phyloP scores from a whole-genome alignment of 345 rosid species.

The Hibiscus tridactylites region DNA sequence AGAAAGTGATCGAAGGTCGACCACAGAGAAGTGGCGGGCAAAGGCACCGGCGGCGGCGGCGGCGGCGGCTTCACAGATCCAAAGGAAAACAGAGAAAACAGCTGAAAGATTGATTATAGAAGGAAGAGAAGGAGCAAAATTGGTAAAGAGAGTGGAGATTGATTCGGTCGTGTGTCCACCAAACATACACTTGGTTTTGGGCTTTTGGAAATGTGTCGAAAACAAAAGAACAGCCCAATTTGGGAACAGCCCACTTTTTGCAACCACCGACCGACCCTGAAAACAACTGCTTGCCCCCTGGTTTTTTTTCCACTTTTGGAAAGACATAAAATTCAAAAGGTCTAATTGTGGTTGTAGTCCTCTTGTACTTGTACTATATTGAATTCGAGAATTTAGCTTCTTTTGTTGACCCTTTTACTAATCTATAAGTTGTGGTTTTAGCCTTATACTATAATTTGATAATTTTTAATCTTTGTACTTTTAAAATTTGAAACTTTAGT shows the following conservation, averaged over 20 bases:
- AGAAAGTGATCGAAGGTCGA: neutral
- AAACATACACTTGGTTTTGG: neutral
- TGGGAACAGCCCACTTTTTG: no score
- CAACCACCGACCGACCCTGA: neutral
- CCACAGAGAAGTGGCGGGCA: neutral
- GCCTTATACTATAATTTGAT: no score
- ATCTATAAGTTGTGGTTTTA: no score
- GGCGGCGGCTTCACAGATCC: conserved; percentile 7
- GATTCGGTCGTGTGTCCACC: neutral
- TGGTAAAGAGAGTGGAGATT: neutral
- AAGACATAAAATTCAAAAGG: no score
- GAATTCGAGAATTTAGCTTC: no score
- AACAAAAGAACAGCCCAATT: no score
- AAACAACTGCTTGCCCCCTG: neutral
- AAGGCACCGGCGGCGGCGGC: conserved; percentile 6
- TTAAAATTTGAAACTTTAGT: no score
- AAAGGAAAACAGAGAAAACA: neutral
- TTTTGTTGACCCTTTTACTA: no score
- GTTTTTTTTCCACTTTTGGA: no score
- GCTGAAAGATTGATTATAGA: neutral
- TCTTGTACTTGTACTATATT: no score
- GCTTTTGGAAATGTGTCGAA: neutral
- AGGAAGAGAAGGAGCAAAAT: neutral
- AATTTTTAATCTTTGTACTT: no score
- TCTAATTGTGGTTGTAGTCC: no score